Evolutionary conservation across 2,329 filamentous ascomycete genomes (phyloP), one percentile per base, ranked within the genome.

Genomic region (Penicillium freii): DNA sequence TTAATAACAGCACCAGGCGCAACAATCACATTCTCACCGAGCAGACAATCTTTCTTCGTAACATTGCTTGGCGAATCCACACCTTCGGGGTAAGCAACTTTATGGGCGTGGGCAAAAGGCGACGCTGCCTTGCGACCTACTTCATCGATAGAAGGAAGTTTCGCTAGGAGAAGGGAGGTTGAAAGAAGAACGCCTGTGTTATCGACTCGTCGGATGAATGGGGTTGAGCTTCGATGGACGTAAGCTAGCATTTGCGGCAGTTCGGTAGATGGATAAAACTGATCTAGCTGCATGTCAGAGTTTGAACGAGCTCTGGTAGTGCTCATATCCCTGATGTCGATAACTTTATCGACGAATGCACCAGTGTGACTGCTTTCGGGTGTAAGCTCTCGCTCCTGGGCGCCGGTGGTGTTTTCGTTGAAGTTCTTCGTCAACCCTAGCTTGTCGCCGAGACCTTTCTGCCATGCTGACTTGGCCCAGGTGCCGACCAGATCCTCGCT

Each of bases 381-480:
- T 5, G 38, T 56, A 15, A 23, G 29, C 1, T 19, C 23, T 7
- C 13, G 8, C 7, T 27, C 9, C 7, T 47, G 31, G 31, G 8
- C 1, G 11, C 17, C 5, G 0, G 11, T 43, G 5, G 11, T 51
- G 27, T 34, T 10, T 19, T 50, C 11, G 11, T 43, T 15, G n/a
- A 55, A 50, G 17, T 23, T 2, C n/a, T 25, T 53, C 4, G 53
- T 56, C 11, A 56, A 29, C 9, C 53, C 53, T 4, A 56, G 31
- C 9, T 51, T 56, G 5, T 44, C 39, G 5, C 53, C 46, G 17
- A 56, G 46, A 6, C 53, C 53, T 9, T 38, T 29, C 19, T 56
- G 53, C 53, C 53, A 56, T 33, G 31, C 10, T 19, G 53, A 36
- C 6, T 56, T 56, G 4, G 53, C 39, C 53, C 53, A 56, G 19